phyloP scores from a whole-genome alignment of 371 early-diverging fungal genomes.

The Batkoa obscura region DNA sequence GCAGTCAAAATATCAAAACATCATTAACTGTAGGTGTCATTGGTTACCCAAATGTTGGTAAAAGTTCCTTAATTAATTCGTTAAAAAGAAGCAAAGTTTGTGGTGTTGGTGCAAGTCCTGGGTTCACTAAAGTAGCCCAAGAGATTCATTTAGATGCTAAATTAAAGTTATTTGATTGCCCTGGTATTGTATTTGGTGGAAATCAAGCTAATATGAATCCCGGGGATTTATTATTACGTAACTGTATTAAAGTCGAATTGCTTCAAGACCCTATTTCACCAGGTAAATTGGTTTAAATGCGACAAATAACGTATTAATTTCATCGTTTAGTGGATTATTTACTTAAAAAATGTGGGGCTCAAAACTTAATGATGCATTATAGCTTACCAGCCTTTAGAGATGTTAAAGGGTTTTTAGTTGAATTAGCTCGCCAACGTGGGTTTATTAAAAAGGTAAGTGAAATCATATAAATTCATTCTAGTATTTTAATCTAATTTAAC shows the following conservation, averaged over 20 bases:
- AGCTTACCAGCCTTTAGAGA: conserved; percentile 53
- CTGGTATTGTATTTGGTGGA: conserved; percentile 94
- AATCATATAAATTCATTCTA: conserved; percentile 11
- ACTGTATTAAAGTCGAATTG: conserved; percentile 86
- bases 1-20: conserved; percentile 76
- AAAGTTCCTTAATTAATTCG: conserved; percentile 96
- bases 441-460: conserved; percentile 32
- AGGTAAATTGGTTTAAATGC: conserved; percentile 15
- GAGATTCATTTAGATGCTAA: conserved; percentile 90
- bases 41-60: conserved; percentile 98
- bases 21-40: conserved; percentile 95
- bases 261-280: conserved; percentile 85
- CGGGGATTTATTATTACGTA: conserved; percentile 75
- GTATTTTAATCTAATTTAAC: too few species aligned
- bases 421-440: conserved; percentile 64
- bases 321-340: conserved; percentile 55
- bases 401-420: conserved; percentile 68
- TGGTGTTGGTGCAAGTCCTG: conserved; percentile 89
- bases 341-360: conserved; percentile 52
- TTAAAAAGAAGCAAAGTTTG: conserved; percentile 88
- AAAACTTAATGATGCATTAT: conserved; percentile 63
- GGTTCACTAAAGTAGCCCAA: conserved; percentile 90
- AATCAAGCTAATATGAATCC: too few species aligned
- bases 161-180: conserved; percentile 94
- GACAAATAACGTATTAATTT: neutral